A percentile compares a stretch with the other conserved stretches of the same genome.
phyloP scores from a whole-genome alignment of 148 eudicot genomes.

The Vaccinium vitisidaea region DNA sequence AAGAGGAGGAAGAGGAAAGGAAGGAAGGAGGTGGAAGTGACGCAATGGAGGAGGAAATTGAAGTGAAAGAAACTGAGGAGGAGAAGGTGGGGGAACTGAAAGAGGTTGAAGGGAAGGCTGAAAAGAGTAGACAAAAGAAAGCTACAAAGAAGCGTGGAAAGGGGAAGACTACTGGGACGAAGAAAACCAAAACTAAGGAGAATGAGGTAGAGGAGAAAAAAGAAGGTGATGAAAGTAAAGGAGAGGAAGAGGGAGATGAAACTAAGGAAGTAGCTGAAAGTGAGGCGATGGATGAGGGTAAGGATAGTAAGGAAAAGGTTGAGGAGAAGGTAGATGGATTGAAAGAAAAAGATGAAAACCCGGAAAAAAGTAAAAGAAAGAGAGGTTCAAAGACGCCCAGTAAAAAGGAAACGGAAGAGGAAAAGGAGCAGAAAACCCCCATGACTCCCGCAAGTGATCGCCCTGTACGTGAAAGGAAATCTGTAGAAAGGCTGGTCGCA shows the following conservation, averaged over 20 bases:
- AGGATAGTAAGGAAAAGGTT: conserved; percentile 4
- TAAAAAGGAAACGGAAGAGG: conserved; percentile 35
- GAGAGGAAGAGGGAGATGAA: conserved; percentile 1
- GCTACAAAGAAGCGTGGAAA: conserved; percentile 26
- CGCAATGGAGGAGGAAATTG: conserved; percentile 29
- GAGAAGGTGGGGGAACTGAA: conserved; percentile 34
- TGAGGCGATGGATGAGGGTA: conserved; percentile 32
- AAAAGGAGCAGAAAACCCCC: conserved; percentile 64
- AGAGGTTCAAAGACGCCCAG: conserved; percentile 26
- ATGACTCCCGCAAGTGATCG: conserved; percentile 49
- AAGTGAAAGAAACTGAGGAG: conserved; percentile 45
- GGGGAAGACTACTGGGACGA: conserved; percentile 9
- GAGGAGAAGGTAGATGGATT: conserved; percentile 17
- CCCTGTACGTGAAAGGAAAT: conserved; percentile 88
- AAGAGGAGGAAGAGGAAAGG: conserved; percentile 11
- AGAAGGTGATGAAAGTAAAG: background rate
- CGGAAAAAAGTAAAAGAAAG: conserved; percentile 19
- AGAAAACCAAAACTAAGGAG: conserved; percentile 10
- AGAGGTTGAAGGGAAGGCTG: conserved; percentile 28
- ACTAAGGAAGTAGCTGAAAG: conserved; percentile 19
- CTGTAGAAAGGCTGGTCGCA: conserved; percentile 96
- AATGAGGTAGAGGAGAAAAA: conserved; percentile 11
- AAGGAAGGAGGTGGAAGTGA: conserved; percentile 22
- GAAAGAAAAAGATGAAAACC: conserved; percentile 22
- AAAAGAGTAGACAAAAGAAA: conserved; percentile 31